Percentiles rank a stretch among this genome's conserved stretches.
phyloP scores from a whole-genome alignment of 345 rosid species.

The Trapa bicornis region DNA sequence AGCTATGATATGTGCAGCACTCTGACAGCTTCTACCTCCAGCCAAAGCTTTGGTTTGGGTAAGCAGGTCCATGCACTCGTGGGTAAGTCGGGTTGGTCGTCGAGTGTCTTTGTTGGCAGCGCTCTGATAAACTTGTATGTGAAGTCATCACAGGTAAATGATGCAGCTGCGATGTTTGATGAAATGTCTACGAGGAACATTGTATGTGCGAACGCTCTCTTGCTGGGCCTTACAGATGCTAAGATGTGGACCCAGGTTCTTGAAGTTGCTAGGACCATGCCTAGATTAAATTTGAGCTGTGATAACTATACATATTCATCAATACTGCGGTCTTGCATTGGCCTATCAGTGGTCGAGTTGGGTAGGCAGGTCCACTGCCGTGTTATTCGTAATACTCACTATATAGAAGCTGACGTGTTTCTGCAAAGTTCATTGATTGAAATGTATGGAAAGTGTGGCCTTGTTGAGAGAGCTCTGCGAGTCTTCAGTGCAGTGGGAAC shows the following conservation, averaged over 20 bases:
- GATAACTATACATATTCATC: slow-evolving; percentile 39
- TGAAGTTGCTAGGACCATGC: slow-evolving; percentile 31
- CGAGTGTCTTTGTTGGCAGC: slow-evolving; percentile 41
- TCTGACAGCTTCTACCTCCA: slow-evolving; percentile 24
- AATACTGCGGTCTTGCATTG: slow-evolving; percentile 20
- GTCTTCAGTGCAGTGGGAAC: slow-evolving; percentile 28
- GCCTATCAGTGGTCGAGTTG: slow-evolving; percentile 27
- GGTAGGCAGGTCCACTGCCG: slow-evolving; percentile 42
- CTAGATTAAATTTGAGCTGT: slow-evolving; percentile 20
- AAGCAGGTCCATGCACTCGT: slow-evolving; percentile 29
- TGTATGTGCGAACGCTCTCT: slow-evolving; percentile 46
- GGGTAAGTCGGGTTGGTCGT: slow-evolving; percentile 27
- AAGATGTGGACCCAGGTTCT: slow-evolving; percentile 29
- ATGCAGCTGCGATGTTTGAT: slow-evolving; percentile 34
- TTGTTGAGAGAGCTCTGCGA: slow-evolving; percentile 25
- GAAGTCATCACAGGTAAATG: slow-evolving; percentile 14
- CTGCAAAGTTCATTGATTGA: slow-evolving; percentile 50
- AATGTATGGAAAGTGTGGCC: slow-evolving; percentile 52
- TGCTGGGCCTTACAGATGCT: slow-evolving; percentile 30
- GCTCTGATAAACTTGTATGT: slow-evolving; percentile 38
- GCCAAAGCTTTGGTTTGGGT: slow-evolving; percentile 24
- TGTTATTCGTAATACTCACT: slow-evolving; percentile 17
- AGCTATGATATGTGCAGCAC: slow-evolving; percentile 34
- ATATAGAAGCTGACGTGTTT: slow-evolving; percentile 27
- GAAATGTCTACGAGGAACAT: slow-evolving; percentile 42